Evolutionary conservation across 768 basidiomycete genomes (phyloP).

Genomic region (Pleurotus eryngii): DNA sequence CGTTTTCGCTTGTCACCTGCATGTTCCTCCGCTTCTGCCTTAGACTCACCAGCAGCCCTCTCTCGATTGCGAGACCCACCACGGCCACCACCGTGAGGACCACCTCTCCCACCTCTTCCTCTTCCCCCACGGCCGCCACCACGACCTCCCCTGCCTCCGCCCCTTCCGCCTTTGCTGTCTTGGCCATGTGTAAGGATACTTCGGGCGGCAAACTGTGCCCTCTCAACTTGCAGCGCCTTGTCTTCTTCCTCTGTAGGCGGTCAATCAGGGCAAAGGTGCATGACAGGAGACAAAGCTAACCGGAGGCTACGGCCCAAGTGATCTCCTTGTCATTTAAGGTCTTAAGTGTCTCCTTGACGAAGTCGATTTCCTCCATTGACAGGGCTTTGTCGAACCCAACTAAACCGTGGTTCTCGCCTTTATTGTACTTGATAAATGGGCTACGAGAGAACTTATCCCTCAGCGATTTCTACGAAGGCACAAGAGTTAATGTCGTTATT

Average conservation of each 20-base stretch:
- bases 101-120: constrained; percentile 36
- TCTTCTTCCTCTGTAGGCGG: constrained; percentile 60
- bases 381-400: constrained; percentile 65
- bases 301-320: constrained; percentile 60
- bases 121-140: constrained; percentile 48
- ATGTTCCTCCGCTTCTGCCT: constrained; percentile 32
- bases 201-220: constrained; percentile 64
- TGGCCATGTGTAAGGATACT: constrained; percentile 19
- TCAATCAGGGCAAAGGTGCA: background rate
- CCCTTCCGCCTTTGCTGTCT: constrained; percentile 17
- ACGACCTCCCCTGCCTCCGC: constrained; percentile 33
- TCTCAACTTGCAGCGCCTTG: constrained; percentile 69
- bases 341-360: constrained; percentile 62
- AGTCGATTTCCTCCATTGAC: constrained; percentile 68
- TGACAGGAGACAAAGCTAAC: constrained; percentile 31
- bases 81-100: constrained; percentile 40
- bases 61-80: constrained; percentile 39
- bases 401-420: constrained; percentile 45
- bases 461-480: constrained; percentile 35
- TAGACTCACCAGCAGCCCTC: constrained; percentile 17
- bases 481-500: background rate
- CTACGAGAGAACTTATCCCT: constrained; percentile 47
- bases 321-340: constrained; percentile 64
- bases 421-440: constrained; percentile 49
- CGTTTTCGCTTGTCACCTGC: constrained; percentile 76